A percentile compares a stretch with the other conserved stretches of the same genome.
Conservation (phyloP, 176 grass and related monocot species). For the Coix lacrymajobi region DNA sequence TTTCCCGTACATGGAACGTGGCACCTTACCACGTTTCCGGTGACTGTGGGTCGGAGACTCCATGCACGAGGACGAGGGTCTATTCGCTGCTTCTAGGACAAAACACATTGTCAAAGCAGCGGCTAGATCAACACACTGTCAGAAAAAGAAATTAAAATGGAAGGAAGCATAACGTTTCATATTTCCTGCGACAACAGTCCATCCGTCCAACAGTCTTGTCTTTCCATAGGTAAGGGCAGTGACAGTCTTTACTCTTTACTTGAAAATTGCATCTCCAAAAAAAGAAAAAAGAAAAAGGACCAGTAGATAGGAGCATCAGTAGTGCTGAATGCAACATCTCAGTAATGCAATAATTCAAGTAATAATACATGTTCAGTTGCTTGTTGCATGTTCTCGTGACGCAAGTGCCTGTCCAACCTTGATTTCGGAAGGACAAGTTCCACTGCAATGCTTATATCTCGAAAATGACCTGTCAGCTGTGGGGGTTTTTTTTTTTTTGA, state of each 20-base stretch:
- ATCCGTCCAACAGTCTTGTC: not conserved
- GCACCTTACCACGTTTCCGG: too few species aligned
- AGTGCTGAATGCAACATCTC: not conserved
- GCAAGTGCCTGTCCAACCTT: not conserved
- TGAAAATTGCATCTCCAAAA: not conserved
- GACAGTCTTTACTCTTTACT: not conserved
- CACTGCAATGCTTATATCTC: not conserved
- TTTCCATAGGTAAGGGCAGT: not conserved
- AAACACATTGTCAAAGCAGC: not conserved
- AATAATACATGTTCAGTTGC: not conserved
- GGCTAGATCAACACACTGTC: not conserved
- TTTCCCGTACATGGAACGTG: too few species aligned
- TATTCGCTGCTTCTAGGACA: not conserved
- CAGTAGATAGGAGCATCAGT: not conserved
- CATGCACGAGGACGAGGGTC: constrained; percentile 2
- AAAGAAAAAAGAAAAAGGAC: not conserved
- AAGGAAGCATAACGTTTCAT: not conserved
- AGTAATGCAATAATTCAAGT: not conserved
- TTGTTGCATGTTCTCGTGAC: not conserved
- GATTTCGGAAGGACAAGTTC: not conserved
- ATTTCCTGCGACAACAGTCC: not conserved
- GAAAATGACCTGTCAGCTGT: too few species aligned
- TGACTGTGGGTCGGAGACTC: not conserved
- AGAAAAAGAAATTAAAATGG: not conserved
- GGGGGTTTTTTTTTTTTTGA: too few species aligned